phyloP scores from a whole-genome alignment of 495 filamentous ascomycete genomes.

The Polyplosphaeria fusca region DNA sequence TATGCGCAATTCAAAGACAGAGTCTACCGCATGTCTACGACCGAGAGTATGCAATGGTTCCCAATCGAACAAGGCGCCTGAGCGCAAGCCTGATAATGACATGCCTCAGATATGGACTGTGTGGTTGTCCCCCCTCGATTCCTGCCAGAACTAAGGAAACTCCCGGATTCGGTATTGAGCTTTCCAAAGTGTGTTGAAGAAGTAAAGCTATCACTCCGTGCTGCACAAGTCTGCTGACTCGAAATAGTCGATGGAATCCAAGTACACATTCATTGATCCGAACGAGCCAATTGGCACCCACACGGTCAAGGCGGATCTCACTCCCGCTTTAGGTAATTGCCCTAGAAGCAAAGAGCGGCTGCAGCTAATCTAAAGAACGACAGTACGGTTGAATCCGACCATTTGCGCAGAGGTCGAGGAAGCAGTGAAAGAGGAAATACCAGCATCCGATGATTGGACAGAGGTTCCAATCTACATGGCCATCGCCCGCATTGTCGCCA shows the following conservation, averaged over 20 bases:
- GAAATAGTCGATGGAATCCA: constrained; percentile 21
- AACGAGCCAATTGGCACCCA: constrained; percentile 9
- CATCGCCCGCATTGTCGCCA: constrained; percentile 20
- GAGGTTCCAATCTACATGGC: constrained; percentile 15
- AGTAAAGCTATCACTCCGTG: constrained; percentile 3
- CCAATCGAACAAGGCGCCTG: not conserved
- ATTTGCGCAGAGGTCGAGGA: constrained; percentile 21
- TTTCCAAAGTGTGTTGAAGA: constrained; percentile 12
- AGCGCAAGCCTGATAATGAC: not conserved
- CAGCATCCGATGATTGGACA: constrained; percentile 27
- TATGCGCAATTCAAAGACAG: constrained; percentile 23
- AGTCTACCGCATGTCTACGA: constrained; percentile 9
- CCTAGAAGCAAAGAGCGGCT: not conserved
- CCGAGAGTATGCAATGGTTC: constrained; percentile 4
- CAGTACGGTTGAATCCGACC: constrained; percentile 23
- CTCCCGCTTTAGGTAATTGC: constrained; percentile 24
- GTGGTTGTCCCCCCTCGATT: constrained; percentile 18
- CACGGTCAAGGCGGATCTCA: constrained; percentile 27
- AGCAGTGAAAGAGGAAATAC: constrained; percentile 23
- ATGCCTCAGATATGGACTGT: not conserved
- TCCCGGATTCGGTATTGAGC: constrained; percentile 22
- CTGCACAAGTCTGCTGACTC: not conserved
- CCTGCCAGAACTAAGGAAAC: constrained; percentile 16
- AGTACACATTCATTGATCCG: constrained; percentile 22
- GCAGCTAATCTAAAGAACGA: not conserved